Evolutionary conservation across 169 alveolate genomes (phyloP).

Genomic region (Cryptosporidium sp.): DNA sequence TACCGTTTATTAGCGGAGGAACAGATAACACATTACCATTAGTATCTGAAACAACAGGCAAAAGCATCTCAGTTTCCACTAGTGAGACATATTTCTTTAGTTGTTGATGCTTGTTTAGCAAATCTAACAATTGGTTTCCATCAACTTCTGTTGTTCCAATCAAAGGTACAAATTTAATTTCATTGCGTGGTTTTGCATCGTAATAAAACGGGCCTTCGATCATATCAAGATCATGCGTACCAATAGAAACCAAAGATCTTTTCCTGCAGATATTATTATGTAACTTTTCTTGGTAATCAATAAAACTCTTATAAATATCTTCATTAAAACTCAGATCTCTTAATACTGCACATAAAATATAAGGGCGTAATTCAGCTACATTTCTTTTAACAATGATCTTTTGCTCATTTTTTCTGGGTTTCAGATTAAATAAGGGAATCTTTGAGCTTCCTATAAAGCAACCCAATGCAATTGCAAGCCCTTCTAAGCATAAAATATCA

Average conservation of each 20-base stretch:
- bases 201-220: slow-evolving; percentile 88
- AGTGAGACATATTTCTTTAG: slow-evolving; percentile 90
- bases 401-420: slow-evolving; percentile 36
- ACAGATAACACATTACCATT: slow-evolving; percentile 92
- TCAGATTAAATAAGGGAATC: slow-evolving; percentile 76
- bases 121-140: slow-evolving; percentile 86
- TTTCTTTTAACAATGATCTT: slow-evolving; percentile 77
- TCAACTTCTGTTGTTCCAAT: slow-evolving; percentile 87
- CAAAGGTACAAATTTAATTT: slow-evolving; percentile 92
- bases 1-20: slow-evolving; percentile 98
- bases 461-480: slow-evolving; percentile 86
- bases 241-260: slow-evolving; percentile 89
- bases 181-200: slow-evolving; percentile 89
- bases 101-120: slow-evolving; percentile 85
- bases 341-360: slow-evolving; percentile 94
- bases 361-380: slow-evolving; percentile 87
- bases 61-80: slow-evolving; percentile 85
- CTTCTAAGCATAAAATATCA: slow-evolving; percentile 92
- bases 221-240: slow-evolving; percentile 91
- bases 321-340: slow-evolving; percentile 91
- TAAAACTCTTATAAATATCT: slow-evolving; percentile 91
- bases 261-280: slow-evolving; percentile 96
- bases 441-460: slow-evolving; percentile 78
- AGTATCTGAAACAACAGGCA: slow-evolving; percentile 94
- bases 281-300: slow-evolving; percentile 96